Percentiles rank a stretch among this genome's conserved stretches.
phyloP scores from a whole-genome alignment of 2,329 filamentous ascomycete genomes.

The Monilinia laxa region DNA sequence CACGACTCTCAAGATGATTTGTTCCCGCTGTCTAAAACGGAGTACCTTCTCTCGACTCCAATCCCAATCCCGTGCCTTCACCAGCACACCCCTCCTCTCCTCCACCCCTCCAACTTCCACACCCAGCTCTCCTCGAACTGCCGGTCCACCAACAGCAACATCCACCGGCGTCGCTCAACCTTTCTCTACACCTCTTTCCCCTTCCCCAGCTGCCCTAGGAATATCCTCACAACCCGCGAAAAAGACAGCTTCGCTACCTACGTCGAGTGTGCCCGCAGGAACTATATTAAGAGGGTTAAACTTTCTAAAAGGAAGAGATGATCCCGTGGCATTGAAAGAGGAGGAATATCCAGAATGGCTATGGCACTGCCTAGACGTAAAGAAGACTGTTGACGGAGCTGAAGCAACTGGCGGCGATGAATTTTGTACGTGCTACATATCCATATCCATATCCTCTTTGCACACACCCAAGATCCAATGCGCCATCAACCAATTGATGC shows the following conservation, averaged over 20 bases:
- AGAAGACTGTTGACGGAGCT: slow-evolving; percentile 52
- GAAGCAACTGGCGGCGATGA: slow-evolving; percentile 64
- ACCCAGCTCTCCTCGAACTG: slow-evolving; percentile 26
- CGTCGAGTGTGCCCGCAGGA: slow-evolving; percentile 52
- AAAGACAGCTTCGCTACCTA: slow-evolving; percentile 25
- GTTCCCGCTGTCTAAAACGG: slow-evolving; percentile 50
- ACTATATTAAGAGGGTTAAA: slow-evolving; percentile 73
- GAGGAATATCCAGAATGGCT: slow-evolving; percentile 79
- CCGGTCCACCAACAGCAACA: slow-evolving; percentile 32
- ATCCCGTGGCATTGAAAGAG: slow-evolving; percentile 73
- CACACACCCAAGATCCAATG: neutral
- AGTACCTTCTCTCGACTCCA: slow-evolving; percentile 35
- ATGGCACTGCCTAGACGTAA: slow-evolving; percentile 67
- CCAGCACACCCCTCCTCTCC: slow-evolving; percentile 26
- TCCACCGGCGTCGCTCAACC: slow-evolving; percentile 38
- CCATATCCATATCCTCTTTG: neutral
- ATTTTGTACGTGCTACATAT: slow-evolving; percentile 63
- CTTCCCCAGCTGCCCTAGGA: slow-evolving; percentile 28
- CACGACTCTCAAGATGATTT: slow-evolving; percentile 39
- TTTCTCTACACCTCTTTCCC: slow-evolving; percentile 40
- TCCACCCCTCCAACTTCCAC: slow-evolving; percentile 33
- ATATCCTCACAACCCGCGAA: slow-evolving; percentile 1
- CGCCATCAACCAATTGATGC: neutral
- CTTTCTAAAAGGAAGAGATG: slow-evolving; percentile 69
- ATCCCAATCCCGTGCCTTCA: slow-evolving; percentile 26